These are phyloP conservation scores for Penicillium flavigenum DNA, from an alignment of 495 filamentous ascomycete genomes.

Conservation along the genomic window DNA sequence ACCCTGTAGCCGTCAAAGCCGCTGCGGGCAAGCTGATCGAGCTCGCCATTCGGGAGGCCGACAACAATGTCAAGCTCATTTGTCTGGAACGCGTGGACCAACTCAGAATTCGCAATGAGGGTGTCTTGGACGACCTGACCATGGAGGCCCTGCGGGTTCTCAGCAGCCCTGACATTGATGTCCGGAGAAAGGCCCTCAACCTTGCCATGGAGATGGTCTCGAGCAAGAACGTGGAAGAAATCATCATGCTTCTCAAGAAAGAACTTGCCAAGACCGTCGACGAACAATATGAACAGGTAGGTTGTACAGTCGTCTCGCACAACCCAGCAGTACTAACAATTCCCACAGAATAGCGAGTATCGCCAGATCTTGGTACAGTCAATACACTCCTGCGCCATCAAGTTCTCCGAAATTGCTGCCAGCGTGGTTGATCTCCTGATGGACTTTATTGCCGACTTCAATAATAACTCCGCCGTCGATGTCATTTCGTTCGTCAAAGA, in stretches of 20 bases:
- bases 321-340: slow-evolving; percentile 22
- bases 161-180: slow-evolving; percentile 93
- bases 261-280: slow-evolving; percentile 97
- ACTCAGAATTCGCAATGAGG: slow-evolving; percentile 86
- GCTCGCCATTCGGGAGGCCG: slow-evolving; percentile 91
- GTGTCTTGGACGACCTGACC: slow-evolving; percentile 89
- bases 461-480: slow-evolving; percentile 93
- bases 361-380: slow-evolving; percentile 93
- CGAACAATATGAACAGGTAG: slow-evolving; percentile 93
- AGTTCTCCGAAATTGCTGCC: slow-evolving; percentile 95
- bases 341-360: slow-evolving; percentile 81
- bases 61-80: slow-evolving; percentile 99
- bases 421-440: slow-evolving; percentile 97
- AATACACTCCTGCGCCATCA: slow-evolving; percentile 97
- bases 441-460: slow-evolving; percentile 99
- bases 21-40: slow-evolving; percentile 96
- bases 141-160: slow-evolving; percentile 99
- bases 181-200: slow-evolving; percentile 84
- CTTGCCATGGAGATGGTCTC: slow-evolving; percentile 98
- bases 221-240: slow-evolving; percentile 98
- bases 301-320: slow-evolving; percentile 2
- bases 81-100: slow-evolving; percentile 94
- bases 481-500: slow-evolving; percentile 99
- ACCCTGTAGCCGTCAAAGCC: slow-evolving; percentile 96
- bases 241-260: slow-evolving; percentile 93